phyloP scores from a whole-genome alignment of 2,329 filamentous ascomycete species.

The Conoideocrella luteorostrata region DNA sequence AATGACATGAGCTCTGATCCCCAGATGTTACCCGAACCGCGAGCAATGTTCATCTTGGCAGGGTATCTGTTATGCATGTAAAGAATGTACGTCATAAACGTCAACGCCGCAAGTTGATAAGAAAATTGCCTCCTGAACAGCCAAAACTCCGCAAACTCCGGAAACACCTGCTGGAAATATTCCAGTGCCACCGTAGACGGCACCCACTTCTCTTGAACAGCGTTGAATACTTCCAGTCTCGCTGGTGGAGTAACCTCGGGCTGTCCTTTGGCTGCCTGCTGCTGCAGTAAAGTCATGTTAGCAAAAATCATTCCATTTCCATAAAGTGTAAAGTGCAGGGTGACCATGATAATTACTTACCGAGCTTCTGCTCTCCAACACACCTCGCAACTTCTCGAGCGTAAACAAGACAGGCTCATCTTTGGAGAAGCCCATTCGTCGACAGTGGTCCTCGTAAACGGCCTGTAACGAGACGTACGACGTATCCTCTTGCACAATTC shows the following conservation, averaged over 20 bases:
- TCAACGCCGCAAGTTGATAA: constrained; percentile 89
- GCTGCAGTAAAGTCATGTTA: constrained; percentile 31
- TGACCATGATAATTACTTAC: constrained; percentile 32
- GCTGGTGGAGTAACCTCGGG: constrained; percentile 65
- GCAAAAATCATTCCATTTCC: too few species aligned
- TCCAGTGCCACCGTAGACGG: constrained; percentile 74
- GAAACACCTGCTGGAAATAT: constrained; percentile 84
- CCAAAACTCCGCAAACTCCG: constrained; percentile 92
- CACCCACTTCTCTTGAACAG: constrained; percentile 91
- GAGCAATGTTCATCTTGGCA: constrained; percentile 88
- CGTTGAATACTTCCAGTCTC: constrained; percentile 84
- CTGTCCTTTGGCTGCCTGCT: too few species aligned
- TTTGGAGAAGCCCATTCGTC: constrained; percentile 79
- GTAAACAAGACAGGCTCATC: constrained; percentile 93
- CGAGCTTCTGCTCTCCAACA: constrained; percentile 61
- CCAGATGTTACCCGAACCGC: constrained; percentile 88
- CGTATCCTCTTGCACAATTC: constrained; percentile 90
- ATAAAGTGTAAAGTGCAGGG: too few species aligned
- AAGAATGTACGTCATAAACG: constrained; percentile 98
- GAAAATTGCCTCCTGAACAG: constrained; percentile 95
- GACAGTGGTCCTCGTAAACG: constrained; percentile 93
- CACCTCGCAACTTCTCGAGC: constrained; percentile 82
- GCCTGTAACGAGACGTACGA: constrained; percentile 92
- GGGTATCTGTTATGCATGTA: constrained; percentile 96
- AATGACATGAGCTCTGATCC: constrained; percentile 88